Evolutionary conservation across 148 eudicot genomes (phyloP), one percentile per base, ranked within the genome.

Genomic region (Vaccinium darrowii): DNA sequence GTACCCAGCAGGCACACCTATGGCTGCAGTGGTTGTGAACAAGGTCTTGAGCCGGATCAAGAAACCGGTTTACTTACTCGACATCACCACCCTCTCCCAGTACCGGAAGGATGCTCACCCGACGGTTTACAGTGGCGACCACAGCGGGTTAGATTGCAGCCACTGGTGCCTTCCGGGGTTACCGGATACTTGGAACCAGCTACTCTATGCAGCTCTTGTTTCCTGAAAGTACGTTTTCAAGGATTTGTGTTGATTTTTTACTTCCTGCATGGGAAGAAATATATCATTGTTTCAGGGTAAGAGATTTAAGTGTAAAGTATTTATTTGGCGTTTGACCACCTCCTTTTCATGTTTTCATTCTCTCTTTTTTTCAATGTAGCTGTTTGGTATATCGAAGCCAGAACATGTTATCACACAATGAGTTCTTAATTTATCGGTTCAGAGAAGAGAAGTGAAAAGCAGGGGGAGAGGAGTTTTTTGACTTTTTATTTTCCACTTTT

Each of bases 131-230:
- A 82, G 88, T 65, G 81, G 69, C 0, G 69, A 81, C 73, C 80
- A 82, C 14, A 57, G 33, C 0, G 86, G 84, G 18, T 72, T 81
- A 72, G 94, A 92, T 85, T 92, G 93, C 86, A 92, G 90, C 76
- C 94, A 92, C 80, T 95, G 98, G 98, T 95, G 98, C 78, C 92
- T 94, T 30, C 98, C 98, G 13, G 98, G 98, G 0, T 75, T 95
- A 79, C 98, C 98, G 1, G 98, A 95, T 89, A 94, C 95, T 81
- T 95, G 98, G 98, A 95, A 95, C 82, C 83, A 85, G 52, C 93
- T 95, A 36, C 91, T 95, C 2, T 93, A 92, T 81, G 86, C 96
- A n/a, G 89, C 90, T 43, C 91, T 94, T 47, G 75, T 88, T 67
- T 36, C 81, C 77, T 92, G 85, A 87, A 39, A 69, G 5, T 69